Percentiles rank a stretch among this genome's conserved stretches.
These are phyloP conservation scores for Fermentozyma sake DNA, from an alignment of 1,139 yeast genomes.

Conservation along the genomic window DNA sequence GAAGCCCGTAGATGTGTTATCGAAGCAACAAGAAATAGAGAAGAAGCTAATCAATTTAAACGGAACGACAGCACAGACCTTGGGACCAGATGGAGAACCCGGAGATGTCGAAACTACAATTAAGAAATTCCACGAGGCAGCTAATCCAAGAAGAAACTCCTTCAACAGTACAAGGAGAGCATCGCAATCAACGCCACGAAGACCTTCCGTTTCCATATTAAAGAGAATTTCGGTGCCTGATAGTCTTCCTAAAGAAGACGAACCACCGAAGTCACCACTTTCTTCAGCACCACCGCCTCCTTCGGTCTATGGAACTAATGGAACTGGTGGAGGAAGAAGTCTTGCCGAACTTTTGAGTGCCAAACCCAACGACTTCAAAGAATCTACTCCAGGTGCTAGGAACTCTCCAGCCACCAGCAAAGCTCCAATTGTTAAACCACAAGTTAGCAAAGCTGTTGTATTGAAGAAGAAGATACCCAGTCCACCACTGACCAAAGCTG, in stretches of 20 bases:
- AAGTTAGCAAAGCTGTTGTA: conserved; percentile 30
- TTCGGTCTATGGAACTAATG: conserved; percentile 9
- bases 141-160: conserved; percentile 12
- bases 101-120: conserved; percentile 13
- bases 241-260: conserved; percentile 6
- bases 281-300: conserved; percentile 10
- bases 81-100: conserved; percentile 27
- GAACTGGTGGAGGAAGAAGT: conserved; percentile 24
- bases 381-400: conserved; percentile 7
- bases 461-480: conserved; percentile 41
- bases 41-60: conserved; percentile 47
- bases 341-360: conserved; percentile 37
- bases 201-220: conserved; percentile 16
- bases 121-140: conserved; percentile 12
- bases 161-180: conserved; percentile 11
- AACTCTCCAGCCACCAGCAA: conserved; percentile 13
- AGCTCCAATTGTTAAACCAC: conserved; percentile 23
- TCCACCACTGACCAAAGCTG: too few species aligned
- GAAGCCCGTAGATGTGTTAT: conserved; percentile 41
- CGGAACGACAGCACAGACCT: conserved; percentile 54
- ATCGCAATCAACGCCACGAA: conserved; percentile 13
- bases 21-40: conserved; percentile 40
- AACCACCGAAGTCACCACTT: conserved; percentile 3
- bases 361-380: conserved; percentile 8
- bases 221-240: conserved; percentile 7